A percentile compares a stretch with the other conserved stretches of the same genome.
Conservation (phyloP, 257 asterid species). For the Salvia rosmarinus region DNA sequence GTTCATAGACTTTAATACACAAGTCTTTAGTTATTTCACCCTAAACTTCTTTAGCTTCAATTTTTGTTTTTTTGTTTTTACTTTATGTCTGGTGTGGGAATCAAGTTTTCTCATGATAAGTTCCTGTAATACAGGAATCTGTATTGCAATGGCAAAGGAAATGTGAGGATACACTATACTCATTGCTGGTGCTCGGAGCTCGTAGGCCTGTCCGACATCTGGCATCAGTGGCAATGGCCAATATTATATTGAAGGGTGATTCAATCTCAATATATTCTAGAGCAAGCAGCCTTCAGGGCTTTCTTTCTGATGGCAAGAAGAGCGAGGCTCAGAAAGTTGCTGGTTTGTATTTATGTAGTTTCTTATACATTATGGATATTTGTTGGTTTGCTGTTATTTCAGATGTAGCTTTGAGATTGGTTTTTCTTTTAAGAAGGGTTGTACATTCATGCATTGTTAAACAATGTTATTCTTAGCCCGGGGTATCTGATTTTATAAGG, state of each 20-base stretch:
- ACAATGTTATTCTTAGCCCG: slow-evolving; percentile 4
- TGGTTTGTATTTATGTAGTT: slow-evolving; percentile 56
- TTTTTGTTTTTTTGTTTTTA: background rate
- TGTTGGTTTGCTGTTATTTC: slow-evolving; percentile 11
- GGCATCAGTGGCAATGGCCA: slow-evolving; percentile 96
- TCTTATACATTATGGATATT: slow-evolving; percentile 17
- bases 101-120: slow-evolving; percentile 20
- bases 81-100: slow-evolving; percentile 11
- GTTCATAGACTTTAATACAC: background rate
- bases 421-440: slow-evolving; percentile 1
- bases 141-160: slow-evolving; percentile 81
- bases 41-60: background rate
- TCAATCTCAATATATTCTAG: slow-evolving; percentile 90
- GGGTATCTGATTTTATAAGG: slow-evolving; percentile 2
- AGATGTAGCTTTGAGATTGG: slow-evolving; percentile 16
- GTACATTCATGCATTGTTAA: slow-evolving; percentile 20
- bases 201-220: slow-evolving; percentile 95
- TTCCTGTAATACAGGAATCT: slow-evolving; percentile 64
- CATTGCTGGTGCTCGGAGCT: slow-evolving; percentile 89
- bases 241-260: slow-evolving; percentile 81
- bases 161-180: slow-evolving; percentile 92
- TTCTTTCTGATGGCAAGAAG: slow-evolving; percentile 91
- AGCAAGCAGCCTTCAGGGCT: slow-evolving; percentile 97
- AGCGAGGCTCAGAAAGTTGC: slow-evolving; percentile 84
- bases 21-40: background rate